phyloP scores from a whole-genome alignment of 2,329 filamentous ascomycete species.

The Paraconiothyrium sp. region DNA sequence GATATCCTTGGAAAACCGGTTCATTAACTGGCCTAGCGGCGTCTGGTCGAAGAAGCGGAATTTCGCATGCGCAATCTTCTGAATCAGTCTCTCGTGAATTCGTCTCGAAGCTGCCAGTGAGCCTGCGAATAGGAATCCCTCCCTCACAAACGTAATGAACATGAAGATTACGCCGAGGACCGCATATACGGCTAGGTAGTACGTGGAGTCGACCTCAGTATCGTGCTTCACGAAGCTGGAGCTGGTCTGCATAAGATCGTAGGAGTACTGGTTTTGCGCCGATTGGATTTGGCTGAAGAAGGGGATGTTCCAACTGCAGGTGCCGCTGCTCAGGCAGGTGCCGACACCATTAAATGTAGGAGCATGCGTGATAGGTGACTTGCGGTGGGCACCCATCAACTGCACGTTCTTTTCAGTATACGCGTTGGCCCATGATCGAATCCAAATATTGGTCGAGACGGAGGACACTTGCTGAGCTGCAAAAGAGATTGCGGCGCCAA shows the following conservation, averaged over 20 bases:
- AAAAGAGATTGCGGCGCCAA: conserved; percentile 78
- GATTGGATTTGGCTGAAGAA: conserved; percentile 34
- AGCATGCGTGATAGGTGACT: conserved; percentile 55
- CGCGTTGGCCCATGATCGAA: conserved; percentile 92
- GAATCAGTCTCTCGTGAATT: conserved; percentile 82
- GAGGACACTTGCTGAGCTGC: conserved; percentile 83
- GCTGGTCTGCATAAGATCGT: conserved; percentile 51
- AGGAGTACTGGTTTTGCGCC: conserved; percentile 42
- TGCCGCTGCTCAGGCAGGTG: conserved; percentile 60
- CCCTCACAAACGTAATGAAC: conserved; percentile 80
- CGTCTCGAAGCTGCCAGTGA: conserved; percentile 87
- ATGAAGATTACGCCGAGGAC: conserved; percentile 81
- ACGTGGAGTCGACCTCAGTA: conserved; percentile 77
- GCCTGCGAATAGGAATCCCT: conserved; percentile 90
- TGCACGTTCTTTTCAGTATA: conserved; percentile 67
- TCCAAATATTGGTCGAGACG: conserved; percentile 93
- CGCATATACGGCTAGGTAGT: conserved; percentile 87
- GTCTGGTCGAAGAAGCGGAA: conserved; percentile 99
- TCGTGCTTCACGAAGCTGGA: conserved; percentile 49
- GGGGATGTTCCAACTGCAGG: conserved; percentile 59
- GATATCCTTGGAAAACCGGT: conserved; percentile 97
- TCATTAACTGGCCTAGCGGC: conserved; percentile 95
- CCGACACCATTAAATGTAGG: conserved; percentile 54
- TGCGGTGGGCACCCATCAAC: conserved; percentile 42
- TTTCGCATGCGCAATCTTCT: conserved; percentile 83